These are phyloP conservation scores for Lotmaria passim DNA, from an alignment of 208 protist genomes.

Conservation along the genomic window DNA sequence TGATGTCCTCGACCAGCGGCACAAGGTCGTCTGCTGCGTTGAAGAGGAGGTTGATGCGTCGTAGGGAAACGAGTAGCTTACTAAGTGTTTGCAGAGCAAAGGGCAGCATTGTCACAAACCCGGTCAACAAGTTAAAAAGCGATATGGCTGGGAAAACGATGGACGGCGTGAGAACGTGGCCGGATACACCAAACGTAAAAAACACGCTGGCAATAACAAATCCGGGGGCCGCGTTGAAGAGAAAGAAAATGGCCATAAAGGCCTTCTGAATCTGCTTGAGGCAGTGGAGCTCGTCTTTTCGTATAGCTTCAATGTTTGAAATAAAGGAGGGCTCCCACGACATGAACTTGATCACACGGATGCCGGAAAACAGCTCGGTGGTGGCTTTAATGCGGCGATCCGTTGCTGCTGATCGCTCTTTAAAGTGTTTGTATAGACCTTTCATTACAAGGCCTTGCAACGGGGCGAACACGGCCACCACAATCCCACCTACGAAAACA, in stretches of 20 bases:
- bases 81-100: constrained; percentile 55
- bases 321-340: constrained; percentile 84
- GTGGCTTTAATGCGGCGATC: constrained; percentile 87
- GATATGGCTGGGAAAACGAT: constrained; percentile 87
- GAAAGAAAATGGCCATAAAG: constrained; percentile 39
- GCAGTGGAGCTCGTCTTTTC: constrained; percentile 45
- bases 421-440: constrained; percentile 28
- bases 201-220: constrained; percentile 58
- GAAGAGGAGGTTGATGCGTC: constrained; percentile 42
- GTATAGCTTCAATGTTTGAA: constrained; percentile 37
- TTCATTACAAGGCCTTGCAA: constrained; percentile 56
- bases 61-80: constrained; percentile 68
- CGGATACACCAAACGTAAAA: constrained; percentile 41
- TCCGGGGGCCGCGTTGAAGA: constrained; percentile 59
- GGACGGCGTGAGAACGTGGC: constrained; percentile 70
- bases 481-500: constrained; percentile 62
- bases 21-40: constrained; percentile 26
- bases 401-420: constrained; percentile 41
- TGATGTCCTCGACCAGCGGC: constrained; percentile 31
- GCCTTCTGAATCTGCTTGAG: constrained; percentile 31
- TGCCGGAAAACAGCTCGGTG: constrained; percentile 89
- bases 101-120: constrained; percentile 83
- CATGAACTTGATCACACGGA: constrained; percentile 93
- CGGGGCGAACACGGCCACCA: constrained; percentile 68
- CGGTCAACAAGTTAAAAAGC: constrained; percentile 82